These are phyloP conservation scores for Coemansia sp. DNA, from an alignment of 192 early-diverging fungal species.

Conservation along the genomic window DNA sequence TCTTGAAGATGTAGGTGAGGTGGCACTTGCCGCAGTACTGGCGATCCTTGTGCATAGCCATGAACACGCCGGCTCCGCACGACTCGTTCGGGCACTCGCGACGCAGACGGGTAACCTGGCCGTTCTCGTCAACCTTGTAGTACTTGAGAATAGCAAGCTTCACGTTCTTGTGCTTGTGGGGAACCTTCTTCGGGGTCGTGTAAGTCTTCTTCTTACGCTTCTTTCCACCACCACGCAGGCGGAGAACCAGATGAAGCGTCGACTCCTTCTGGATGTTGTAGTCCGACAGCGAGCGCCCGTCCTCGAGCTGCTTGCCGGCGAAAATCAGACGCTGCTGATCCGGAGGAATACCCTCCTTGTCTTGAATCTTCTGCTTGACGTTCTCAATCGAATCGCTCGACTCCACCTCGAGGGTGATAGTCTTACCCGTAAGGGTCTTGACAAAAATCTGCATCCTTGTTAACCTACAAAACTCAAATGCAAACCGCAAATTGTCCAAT, in stretches of 20 bases:
- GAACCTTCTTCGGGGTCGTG: constrained; percentile 99
- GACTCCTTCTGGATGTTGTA: too few relatives aligned
- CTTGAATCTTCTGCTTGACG: constrained; percentile 82
- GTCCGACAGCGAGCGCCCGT: constrained; percentile 55
- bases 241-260: too few relatives aligned
- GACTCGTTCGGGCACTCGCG: constrained; percentile 96
- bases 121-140: constrained; percentile 98
- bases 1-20: constrained; percentile 94
- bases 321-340: constrained; percentile 83
- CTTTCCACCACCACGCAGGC: constrained; percentile 69
- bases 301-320: constrained; percentile 81
- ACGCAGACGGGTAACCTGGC: constrained; percentile 96
- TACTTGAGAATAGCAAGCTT: constrained; percentile 98
- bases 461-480: constrained; percentile 10
- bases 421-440: constrained; percentile 85
- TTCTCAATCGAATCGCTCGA: constrained; percentile 78
- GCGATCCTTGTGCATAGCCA: constrained; percentile 97
- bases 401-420: constrained; percentile 89
- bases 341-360: constrained; percentile 84
- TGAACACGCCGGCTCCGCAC: constrained; percentile 99
- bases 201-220: constrained; percentile 99
- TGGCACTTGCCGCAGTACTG: constrained; percentile 99
- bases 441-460: constrained; percentile 73
- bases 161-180: constrained; percentile 99
- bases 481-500: constrained; percentile 1